Evolutionary conservation across 176 grass and related monocot species (phyloP).

Genomic region (Oryza punctata): DNA sequence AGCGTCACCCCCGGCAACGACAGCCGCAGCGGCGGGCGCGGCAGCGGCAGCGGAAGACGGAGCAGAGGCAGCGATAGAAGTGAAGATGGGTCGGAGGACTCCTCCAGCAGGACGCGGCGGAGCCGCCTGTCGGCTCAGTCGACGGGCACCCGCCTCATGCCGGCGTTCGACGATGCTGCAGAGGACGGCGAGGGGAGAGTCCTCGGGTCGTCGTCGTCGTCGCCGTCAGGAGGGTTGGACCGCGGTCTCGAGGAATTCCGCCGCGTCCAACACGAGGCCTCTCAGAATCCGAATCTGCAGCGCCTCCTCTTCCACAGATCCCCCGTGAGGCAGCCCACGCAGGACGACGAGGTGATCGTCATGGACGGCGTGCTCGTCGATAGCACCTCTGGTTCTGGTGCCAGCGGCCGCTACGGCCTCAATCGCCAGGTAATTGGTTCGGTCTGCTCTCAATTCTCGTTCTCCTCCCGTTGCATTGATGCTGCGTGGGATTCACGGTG

Average conservation of each 20-base stretch:
- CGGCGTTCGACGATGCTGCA: neutral
- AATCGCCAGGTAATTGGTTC: slow-evolving; percentile 32
- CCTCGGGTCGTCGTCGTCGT: neutral
- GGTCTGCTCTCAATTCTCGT: neutral
- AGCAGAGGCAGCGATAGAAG: neutral
- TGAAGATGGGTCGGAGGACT: neutral
- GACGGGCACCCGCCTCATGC: slow-evolving; percentile 25
- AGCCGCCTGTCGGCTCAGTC: neutral
- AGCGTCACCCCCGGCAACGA: neutral
- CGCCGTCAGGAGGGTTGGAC: neutral
- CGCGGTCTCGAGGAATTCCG: neutral
- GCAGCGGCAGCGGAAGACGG: neutral
- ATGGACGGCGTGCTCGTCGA: slow-evolving; percentile 60
- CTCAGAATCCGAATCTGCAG: neutral
- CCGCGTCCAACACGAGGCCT: neutral
- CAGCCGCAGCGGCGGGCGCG: neutral
- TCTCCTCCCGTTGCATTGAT: neutral
- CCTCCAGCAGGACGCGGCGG: neutral
- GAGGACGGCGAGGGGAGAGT: neutral
- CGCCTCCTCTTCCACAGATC: slow-evolving; percentile 13
- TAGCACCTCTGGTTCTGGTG: neutral
- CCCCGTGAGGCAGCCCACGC: neutral
- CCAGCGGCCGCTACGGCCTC: neutral
- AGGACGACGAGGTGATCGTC: slow-evolving; percentile 44
- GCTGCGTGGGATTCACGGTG: neutral